Evolutionary conservation across 176 grass and related monocot genomes (phyloP).

Genomic region (Juncus inflexus): DNA sequence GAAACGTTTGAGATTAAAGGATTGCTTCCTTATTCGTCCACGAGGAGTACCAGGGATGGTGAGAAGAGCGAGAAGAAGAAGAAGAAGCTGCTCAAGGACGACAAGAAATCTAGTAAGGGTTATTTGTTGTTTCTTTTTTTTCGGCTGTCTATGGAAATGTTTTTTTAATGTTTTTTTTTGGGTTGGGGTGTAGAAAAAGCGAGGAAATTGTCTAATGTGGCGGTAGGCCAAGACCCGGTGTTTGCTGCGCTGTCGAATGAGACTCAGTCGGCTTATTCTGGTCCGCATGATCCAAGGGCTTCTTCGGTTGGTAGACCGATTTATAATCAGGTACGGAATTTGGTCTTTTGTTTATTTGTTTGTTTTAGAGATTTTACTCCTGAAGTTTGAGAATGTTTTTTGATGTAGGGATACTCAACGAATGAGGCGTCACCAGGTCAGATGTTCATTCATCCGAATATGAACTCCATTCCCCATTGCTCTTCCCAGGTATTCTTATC

Average conservation of each 20-base stretch:
- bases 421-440: constrained; percentile 51
- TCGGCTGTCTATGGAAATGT: constrained; percentile 11
- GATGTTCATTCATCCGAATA: constrained; percentile 53
- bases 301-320: constrained; percentile 53
- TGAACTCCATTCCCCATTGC: constrained; percentile 55
- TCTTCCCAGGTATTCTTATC: constrained; percentile 47
- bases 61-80: constrained; percentile 67
- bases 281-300: constrained; percentile 44
- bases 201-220: constrained; percentile 12
- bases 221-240: constrained; percentile 18
- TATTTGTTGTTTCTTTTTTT: constrained; percentile 24
- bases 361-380: constrained; percentile 29
- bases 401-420: constrained; percentile 48
- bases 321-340: constrained; percentile 53
- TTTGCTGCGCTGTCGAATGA: constrained; percentile 35
- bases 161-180: constrained; percentile 48
- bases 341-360: constrained; percentile 21
- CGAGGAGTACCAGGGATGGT: constrained; percentile 58
- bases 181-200: constrained; percentile 19
- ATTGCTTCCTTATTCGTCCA: constrained; percentile 49
- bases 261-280: constrained; percentile 47
- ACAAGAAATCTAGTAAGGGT: constrained; percentile 54
- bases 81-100: constrained; percentile 60
- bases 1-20: constrained; percentile 60
- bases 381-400: constrained; percentile 21